Evolutionary conservation across 495 filamentous ascomycete genomes (phyloP).

Genomic region (Neurospora sp.): DNA sequence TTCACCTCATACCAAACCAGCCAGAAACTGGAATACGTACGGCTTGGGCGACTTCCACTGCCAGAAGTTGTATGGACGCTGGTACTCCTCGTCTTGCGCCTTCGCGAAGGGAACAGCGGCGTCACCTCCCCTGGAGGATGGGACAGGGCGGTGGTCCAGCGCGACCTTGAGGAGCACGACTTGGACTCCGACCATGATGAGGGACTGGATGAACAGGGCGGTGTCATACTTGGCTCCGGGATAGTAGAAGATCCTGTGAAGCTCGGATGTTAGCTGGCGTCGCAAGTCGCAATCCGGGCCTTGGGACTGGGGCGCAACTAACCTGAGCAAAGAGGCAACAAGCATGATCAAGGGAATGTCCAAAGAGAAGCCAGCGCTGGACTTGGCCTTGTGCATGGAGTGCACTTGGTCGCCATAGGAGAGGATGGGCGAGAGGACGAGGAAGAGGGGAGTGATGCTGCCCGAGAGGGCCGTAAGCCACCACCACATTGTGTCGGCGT

Average conservation of each 20-base stretch:
- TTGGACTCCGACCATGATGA: conserved; percentile 82
- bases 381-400: conserved; percentile 70
- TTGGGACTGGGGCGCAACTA: conserved; percentile 14
- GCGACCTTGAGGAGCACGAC: conserved; percentile 78
- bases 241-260: conserved; percentile 78
- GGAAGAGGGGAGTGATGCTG: conserved; percentile 46
- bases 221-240: conserved; percentile 76
- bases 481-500: not conserved
- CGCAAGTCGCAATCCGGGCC: not conserved
- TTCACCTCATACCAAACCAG: not conserved
- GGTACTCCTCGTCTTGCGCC: conserved; percentile 37
- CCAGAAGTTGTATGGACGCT: conserved; percentile 87
- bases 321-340: conserved; percentile 84
- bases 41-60: conserved; percentile 77
- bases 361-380: conserved; percentile 74
- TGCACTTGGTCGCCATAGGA: conserved; percentile 89
- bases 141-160: conserved; percentile 71
- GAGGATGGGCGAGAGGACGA: conserved; percentile 73
- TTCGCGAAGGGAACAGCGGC: conserved; percentile 46
- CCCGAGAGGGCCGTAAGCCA: conserved; percentile 35
- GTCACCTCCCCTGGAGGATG: conserved; percentile 45
- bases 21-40: conserved; percentile 31
- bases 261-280: conserved; percentile 7
- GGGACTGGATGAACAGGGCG: conserved; percentile 71
- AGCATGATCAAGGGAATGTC: conserved; percentile 98